Evolutionary conservation across 2,329 filamentous ascomycete genomes (phyloP).

Genomic region (Pyricularia sp.): DNA sequence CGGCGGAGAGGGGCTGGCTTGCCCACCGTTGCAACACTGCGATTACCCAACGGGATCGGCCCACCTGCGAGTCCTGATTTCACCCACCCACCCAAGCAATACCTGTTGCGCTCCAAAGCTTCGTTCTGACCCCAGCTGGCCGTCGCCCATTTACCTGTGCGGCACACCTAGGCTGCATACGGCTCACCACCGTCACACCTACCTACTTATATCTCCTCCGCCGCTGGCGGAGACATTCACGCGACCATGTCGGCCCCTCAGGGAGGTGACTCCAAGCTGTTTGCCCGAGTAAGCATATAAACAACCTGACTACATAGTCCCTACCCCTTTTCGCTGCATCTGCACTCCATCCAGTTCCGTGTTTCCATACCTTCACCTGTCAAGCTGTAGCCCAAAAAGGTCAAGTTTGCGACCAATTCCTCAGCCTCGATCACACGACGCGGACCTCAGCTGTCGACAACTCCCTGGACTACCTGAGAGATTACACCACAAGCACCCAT

Average conservation of each 20-base stretch:
- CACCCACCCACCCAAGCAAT: not conserved
- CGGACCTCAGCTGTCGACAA: not conserved
- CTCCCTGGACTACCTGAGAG: not conserved
- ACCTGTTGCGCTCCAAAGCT: not conserved
- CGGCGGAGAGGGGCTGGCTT: not conserved
- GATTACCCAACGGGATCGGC: not conserved
- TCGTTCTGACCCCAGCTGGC: not conserved
- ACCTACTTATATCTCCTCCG: not conserved
- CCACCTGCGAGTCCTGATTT: not conserved
- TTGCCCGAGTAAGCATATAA: slow-evolving; percentile 66
- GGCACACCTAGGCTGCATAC: not conserved
- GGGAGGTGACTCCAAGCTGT: slow-evolving; percentile 96
- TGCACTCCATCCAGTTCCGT: not conserved
- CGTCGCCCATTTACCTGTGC: not conserved
- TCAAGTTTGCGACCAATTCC: not conserved
- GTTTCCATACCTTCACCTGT: not conserved
- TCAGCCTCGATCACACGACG: not conserved
- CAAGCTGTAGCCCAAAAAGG: not conserved
- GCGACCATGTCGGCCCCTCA: slow-evolving; percentile 40
- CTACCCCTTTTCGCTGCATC: slow-evolving; percentile 3
- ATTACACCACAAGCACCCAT: not conserved
- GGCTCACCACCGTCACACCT: not conserved
- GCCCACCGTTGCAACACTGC: not conserved
- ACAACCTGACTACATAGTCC: not conserved
- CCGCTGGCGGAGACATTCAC: slow-evolving; percentile 6